Conservation (phyloP, 2,329 filamentous ascomycete genomes). For the Botrytis porri region DNA sequence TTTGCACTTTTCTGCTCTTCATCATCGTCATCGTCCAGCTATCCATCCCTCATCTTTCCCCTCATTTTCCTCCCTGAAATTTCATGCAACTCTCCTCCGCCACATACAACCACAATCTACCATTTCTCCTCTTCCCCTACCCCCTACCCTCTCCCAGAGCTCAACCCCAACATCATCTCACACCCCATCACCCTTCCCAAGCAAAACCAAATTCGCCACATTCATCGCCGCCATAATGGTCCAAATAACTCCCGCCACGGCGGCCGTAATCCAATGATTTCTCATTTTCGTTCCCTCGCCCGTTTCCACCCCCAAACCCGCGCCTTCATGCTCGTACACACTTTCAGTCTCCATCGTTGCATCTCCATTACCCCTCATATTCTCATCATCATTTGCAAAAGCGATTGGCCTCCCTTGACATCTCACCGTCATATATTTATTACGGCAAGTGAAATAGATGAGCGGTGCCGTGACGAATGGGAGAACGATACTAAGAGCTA, state of each 20-base stretch:
- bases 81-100: neutral
- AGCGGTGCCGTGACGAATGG: constrained; percentile 81
- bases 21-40: neutral
- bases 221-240: constrained; percentile 69
- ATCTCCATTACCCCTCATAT: neutral
- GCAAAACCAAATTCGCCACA: constrained; percentile 68
- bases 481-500: constrained; percentile 72
- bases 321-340: neutral
- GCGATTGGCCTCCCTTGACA: neutral
- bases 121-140: neutral
- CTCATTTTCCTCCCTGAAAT: rapidly evolving
- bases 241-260: constrained; percentile 69
- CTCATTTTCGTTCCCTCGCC: constrained; percentile 52
- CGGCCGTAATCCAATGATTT: constrained; percentile 64
- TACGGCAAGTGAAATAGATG: constrained; percentile 79
- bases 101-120: neutral
- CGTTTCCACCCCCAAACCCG: constrained; percentile 26
- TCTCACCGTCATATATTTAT: constrained; percentile 68
- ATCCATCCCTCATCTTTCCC: neutral
- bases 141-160: neutral
- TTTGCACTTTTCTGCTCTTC: neutral
- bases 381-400: constrained; percentile 3
- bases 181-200: constrained; percentile 44
- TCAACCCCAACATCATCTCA: neutral
- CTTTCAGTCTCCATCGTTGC: constrained; percentile 6